Evolutionary conservation across 2,329 filamentous ascomycete genomes (phyloP), one percentile per base, ranked within the genome.

Genomic region (Cercospora berteroae): DNA sequence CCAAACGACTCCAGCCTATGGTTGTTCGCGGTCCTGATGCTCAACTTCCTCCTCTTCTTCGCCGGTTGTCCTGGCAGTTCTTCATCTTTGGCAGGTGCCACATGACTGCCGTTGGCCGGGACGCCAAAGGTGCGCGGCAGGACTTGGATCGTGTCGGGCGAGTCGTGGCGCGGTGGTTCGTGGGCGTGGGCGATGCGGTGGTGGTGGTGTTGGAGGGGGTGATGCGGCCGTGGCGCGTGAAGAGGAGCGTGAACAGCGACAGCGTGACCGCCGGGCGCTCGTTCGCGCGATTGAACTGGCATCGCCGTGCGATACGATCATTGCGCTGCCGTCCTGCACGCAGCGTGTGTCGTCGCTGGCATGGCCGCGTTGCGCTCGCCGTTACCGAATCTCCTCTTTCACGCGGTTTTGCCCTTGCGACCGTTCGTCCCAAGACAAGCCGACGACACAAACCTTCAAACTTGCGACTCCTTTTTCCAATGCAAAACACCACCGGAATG

Each of bases 31-130:
- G 71, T 67, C 33, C 71, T 68, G 10, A 75, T 69, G 66, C 69
- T 72, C 68, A 77, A 69, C 67, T 72, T 74, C 52, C 72, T 63
- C 65, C 67, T 73, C 70, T 77, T 77, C 29, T 69, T 59, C 13
- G 62, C 27, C 55, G 68, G 69, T n/a, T 57, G 67, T 16, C 64
- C 57, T 16, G 65, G 61, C 69, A 66, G 70, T 50, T 78, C 78
- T n/a, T 69, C 70, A 39, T 39, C 42, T 36, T 59, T 23, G 44
- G 36, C 44, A n/a, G 44, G 27, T 13, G 25, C 36, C 33, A 36
- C 61, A 63, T 64, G 44, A 52, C 39, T 65, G 20, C n/a, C 55
- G 58, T 59, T 20, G 52, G 31, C 29, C 10, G 31, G n/a, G 18
- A 55, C 39, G 48, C n/a, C 36, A 25, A 48, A 27, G 52, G 33